A percentile compares a stretch with the other conserved stretches of the same genome.
phyloP scores from a whole-genome alignment of 495 filamentous ascomycete genomes.

The Aspergillus panamensis region DNA sequence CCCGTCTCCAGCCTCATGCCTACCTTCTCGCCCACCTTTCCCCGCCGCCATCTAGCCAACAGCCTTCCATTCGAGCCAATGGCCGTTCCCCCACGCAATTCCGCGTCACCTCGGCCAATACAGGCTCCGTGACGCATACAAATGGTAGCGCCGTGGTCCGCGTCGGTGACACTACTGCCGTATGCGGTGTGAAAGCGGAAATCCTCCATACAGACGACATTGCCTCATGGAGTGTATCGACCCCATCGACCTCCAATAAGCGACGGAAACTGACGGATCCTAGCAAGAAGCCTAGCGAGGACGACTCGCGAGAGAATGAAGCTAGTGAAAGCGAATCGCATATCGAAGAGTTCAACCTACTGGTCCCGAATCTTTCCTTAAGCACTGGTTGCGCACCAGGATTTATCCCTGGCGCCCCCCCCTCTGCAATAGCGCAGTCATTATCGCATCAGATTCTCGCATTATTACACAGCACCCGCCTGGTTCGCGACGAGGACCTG shows the following conservation, averaged over 20 bases:
- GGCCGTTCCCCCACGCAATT: constrained; percentile 67
- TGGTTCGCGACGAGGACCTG: constrained; percentile 62
- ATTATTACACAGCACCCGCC: constrained; percentile 62
- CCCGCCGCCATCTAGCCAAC: constrained; percentile 49
- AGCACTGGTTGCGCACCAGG: constrained; percentile 83
- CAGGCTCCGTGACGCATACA: constrained; percentile 76
- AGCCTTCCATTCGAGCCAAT: constrained; percentile 68
- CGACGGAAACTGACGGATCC: constrained; percentile 30
- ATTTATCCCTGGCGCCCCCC: constrained; percentile 78
- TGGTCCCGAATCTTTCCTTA: constrained; percentile 92
- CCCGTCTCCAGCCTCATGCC: constrained; percentile 80
- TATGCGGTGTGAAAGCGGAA: constrained; percentile 87
- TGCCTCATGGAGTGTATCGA: constrained; percentile 55
- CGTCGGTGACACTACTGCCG: constrained; percentile 81
- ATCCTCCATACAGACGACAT: constrained; percentile 70
- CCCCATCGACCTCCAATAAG: constrained; percentile 25
- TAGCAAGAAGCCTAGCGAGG: constrained; percentile 16
- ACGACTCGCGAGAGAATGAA: constrained; percentile 17
- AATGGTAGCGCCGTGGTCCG: constrained; percentile 86
- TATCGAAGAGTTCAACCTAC: constrained; percentile 59
- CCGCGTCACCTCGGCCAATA: constrained; percentile 68
- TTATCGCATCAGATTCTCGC: constrained; percentile 71
- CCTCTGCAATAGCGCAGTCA: constrained; percentile 75
- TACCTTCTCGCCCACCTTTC: constrained; percentile 87
- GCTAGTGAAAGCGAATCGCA: constrained; percentile 51